Evolutionary conservation across 345 rosid species (phyloP), one percentile per base, ranked within the genome.

Genomic region (Trapa incisa): DNA sequence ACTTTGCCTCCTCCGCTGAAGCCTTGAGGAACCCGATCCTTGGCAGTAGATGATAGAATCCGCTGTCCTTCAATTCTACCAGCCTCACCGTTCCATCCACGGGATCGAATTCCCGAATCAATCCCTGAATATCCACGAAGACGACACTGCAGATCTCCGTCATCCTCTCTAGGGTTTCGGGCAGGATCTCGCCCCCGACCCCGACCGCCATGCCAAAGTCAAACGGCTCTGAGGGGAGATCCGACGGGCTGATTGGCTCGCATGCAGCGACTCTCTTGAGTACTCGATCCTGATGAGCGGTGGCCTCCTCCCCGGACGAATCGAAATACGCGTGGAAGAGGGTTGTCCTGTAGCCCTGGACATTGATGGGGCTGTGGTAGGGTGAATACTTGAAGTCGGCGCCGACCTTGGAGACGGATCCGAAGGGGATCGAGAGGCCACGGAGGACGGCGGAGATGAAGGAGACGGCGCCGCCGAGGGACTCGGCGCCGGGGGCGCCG

Each of bases 381-480:
- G 48, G 48, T 11, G 48, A 45, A 13, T 45, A 45, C 48, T 45
- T 45, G 48, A 45, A 45, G 48, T 45, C 48, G 13, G 48, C 12
- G 11, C 48, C 99, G 16, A 89, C 97, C 78, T 89, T 87, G 33
- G 99, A 79, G 73, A 84, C 71, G 53, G 83, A 70, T 39, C 71
- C 75, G 67, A 74, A 87, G 15, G 86, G 70, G 66, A 91, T 71
- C 1, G 90, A 83, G 47, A 87, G 71, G 61, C 85, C 83, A 64
- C 77, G 69, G 10, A 94, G 77, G 65, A 89, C 95, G 73, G 80
- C 76, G 66, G 89, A 77, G 37, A 94, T 81, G 81, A 94, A 94
- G 68, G 99, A 87, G 79, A 87, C 85, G 65, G 92, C 97, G 75
- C 99, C 97, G 72, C 99, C 99, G 56, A 94, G 93, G 22, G 97